phyloP scores from a whole-genome alignment of 1,284 basidiomycete species.

The Ganoderma lingzhi region DNA sequence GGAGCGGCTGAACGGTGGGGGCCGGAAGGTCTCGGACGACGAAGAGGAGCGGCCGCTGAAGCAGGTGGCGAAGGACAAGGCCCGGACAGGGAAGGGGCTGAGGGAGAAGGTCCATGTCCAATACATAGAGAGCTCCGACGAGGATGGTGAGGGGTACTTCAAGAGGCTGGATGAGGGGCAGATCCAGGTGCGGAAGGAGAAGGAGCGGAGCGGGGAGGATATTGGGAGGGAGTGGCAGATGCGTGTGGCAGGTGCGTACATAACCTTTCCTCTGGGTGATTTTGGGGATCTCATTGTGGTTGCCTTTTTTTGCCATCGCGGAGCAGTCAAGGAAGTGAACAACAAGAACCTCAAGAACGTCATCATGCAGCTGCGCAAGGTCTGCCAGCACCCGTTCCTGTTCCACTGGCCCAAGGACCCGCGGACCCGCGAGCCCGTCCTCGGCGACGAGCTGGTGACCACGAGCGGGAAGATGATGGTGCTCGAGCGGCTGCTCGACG shows the following conservation, averaged over 20 bases:
- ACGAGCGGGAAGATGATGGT: constrained; percentile 98
- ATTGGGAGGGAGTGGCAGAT: constrained; percentile 62
- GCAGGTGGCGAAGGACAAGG: constrained; percentile 44
- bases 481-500: constrained; percentile 87
- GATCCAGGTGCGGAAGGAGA: constrained; percentile 42
- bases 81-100: constrained; percentile 35
- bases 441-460: constrained; percentile 83
- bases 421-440: constrained; percentile 61
- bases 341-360: constrained; percentile 93
- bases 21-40: constrained; percentile 30
- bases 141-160: constrained; percentile 67
- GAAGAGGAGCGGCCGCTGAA: constrained; percentile 42
- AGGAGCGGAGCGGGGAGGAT: constrained; percentile 48
- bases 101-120: constrained; percentile 36
- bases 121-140: constrained; percentile 67
- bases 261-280: not conserved
- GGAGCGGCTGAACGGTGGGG: constrained; percentile 34
- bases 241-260: constrained; percentile 65
- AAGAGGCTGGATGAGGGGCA: constrained; percentile 62
- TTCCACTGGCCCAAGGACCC: constrained; percentile 89
- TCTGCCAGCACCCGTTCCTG: constrained; percentile 93
- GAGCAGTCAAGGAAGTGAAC: constrained; percentile 82
- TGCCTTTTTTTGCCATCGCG: not conserved
- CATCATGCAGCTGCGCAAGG: constrained; percentile 95
- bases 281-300: constrained; percentile 5